Percentiles rank a stretch among this genome's conserved stretches.
Evolutionary conservation across 371 early-diverging fungal genomes (phyloP).

Genomic region (Blakeslea trispora): DNA sequence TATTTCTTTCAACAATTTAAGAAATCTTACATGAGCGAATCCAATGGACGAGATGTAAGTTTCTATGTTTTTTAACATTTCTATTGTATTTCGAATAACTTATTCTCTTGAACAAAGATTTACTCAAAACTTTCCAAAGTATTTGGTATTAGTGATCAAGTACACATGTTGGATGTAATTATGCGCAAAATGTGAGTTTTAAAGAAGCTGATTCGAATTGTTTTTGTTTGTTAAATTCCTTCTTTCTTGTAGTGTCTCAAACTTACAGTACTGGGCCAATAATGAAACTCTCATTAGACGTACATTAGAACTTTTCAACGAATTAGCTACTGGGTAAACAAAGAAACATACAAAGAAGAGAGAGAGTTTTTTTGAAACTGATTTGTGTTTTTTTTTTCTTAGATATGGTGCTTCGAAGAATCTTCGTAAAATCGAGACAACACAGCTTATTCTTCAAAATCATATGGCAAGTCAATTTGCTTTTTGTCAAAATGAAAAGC

Average conservation of each 20-base stretch:
- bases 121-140: slow-evolving; percentile 57
- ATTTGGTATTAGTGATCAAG: slow-evolving; percentile 61
- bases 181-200: slow-evolving; percentile 66
- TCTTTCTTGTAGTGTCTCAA: slow-evolving; percentile 19
- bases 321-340: slow-evolving; percentile 85
- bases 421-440: slow-evolving; percentile 72
- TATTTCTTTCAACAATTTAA: slow-evolving; percentile 79
- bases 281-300: slow-evolving; percentile 31
- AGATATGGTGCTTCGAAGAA: slow-evolving; percentile 70
- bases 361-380: too few relatives aligned
- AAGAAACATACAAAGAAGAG: too few relatives aligned
- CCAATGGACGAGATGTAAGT: slow-evolving; percentile 26
- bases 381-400: too few relatives aligned
- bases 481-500: slow-evolving; percentile 56
- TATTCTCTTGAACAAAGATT: slow-evolving; percentile 19
- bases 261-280: slow-evolving; percentile 38
- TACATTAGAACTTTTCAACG: slow-evolving; percentile 70
- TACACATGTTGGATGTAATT: slow-evolving; percentile 64
- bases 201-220: neutral
- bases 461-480: slow-evolving; percentile 70
- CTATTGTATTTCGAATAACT: neutral
- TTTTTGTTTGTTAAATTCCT: neutral
- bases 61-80: neutral
- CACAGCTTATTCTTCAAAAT: slow-evolving; percentile 65
- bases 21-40: slow-evolving; percentile 72